Evolutionary conservation across 2,329 filamentous ascomycete species (phyloP).

Genomic region (Huntiella savannae): DNA sequence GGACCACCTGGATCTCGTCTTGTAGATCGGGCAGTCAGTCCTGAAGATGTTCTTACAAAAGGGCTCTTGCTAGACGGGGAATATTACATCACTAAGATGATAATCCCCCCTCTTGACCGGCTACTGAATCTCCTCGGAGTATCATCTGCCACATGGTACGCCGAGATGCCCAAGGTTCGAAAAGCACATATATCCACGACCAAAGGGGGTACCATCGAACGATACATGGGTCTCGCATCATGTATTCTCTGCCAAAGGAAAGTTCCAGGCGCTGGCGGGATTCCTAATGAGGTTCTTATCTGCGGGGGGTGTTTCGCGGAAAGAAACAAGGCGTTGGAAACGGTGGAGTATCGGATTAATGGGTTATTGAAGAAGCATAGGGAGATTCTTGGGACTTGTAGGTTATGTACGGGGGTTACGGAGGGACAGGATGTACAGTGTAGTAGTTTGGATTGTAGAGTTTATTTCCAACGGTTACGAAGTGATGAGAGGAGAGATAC

Average conservation of each 20-base stretch:
- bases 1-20: constrained; percentile 73
- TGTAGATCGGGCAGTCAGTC: constrained; percentile 76
- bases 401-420: constrained; percentile 56
- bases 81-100: constrained; percentile 91
- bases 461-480: constrained; percentile 64
- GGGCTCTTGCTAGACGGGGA: constrained; percentile 75
- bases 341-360: constrained; percentile 37
- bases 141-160: constrained; percentile 79
- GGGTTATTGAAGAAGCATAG: constrained; percentile 9
- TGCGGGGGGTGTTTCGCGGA: constrained; percentile 31
- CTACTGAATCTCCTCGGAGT: constrained; percentile 95
- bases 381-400: constrained; percentile 54
- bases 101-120: constrained; percentile 84
- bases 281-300: not conserved
- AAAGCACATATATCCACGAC: constrained; percentile 30
- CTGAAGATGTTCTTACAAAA: constrained; percentile 61
- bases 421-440: constrained; percentile 65
- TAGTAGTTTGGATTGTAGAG: constrained; percentile 79
- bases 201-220: constrained; percentile 49
- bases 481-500: constrained; percentile 30
- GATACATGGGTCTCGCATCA: constrained; percentile 66
- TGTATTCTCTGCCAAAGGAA: constrained; percentile 52
- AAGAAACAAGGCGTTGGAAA: constrained; percentile 36
- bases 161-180: constrained; percentile 87
- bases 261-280: not conserved